Evolutionary conservation across 495 filamentous ascomycete species (phyloP), one percentile per base, ranked within the genome.

Genomic region (Darksidea phi): DNA sequence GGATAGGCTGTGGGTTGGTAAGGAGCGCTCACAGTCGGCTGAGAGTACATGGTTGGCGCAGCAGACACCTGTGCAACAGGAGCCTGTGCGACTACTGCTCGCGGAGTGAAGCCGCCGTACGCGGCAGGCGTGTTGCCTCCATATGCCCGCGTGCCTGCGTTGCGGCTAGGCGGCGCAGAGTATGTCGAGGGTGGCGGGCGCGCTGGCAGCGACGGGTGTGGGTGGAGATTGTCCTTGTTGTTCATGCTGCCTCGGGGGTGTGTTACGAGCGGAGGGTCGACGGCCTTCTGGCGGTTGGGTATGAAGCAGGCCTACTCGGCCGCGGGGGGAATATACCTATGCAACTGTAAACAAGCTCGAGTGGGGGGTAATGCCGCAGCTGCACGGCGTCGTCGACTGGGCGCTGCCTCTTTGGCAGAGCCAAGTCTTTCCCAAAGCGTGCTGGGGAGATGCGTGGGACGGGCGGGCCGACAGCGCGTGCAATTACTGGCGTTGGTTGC

Each of bases 141-240:
- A 59, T 66, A 49, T 17, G 38, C 58, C 37, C 50, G 36, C 51
- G n/a, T 25, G 17, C 28, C 32, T 8, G 13, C 7, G 17, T 51
- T 49, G 51, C 64, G 77, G 42, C 83, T 79, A 60, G 81, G 74
- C n/a, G 77, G 72, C 24, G 76, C 72, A 36, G 83, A 74, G 36
- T 79, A 74, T 24, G 85, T 78, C 34, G 86, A 76, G 26, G 86
- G 84, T 17, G 91, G 91, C 26, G 91, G 91, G 25, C 90, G 88
- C 48, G 92, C 85, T 48, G 92, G 92, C 36, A 97, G 87, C 51
- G 86, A 88, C 23, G 88, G 83, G 53, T 78, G 85, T 52, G 76
- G 80, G 76, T 80, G 82, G 64, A 69, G 72, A 1, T 71, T 62
- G 28, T 32, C 28, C 36, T 17, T 56, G 36, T 43, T 46, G 34